Conservation (phyloP, 495 filamentous ascomycete genomes). For the Physcia stellaris region DNA sequence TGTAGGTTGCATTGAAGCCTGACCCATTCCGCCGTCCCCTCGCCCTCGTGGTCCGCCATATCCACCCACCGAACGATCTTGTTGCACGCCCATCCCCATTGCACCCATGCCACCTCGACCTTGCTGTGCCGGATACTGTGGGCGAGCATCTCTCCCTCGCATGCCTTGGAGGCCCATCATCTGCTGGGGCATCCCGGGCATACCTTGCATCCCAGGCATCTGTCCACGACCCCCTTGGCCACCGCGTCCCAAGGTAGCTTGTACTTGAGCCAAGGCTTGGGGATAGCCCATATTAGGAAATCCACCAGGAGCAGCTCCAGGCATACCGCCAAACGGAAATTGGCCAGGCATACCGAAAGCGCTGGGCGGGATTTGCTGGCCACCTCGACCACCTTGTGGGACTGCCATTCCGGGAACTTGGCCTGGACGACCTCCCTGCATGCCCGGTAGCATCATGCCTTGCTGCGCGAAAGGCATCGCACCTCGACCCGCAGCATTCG, state of each 20-base stretch:
- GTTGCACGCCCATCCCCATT: constrained; percentile 30
- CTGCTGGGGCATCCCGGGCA: constrained; percentile 48
- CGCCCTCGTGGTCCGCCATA: constrained; percentile 21
- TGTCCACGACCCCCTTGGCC: constrained; percentile 59
- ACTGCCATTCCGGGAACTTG: constrained; percentile 59
- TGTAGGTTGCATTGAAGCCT: constrained; percentile 21
- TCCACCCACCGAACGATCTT: constrained; percentile 36
- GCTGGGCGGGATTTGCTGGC: constrained; percentile 69
- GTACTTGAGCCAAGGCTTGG: constrained; percentile 45
- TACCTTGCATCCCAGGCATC: constrained; percentile 58
- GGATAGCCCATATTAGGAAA: constrained; percentile 42
- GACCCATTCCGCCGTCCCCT: constrained; percentile 18
- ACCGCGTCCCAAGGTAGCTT: constrained; percentile 46
- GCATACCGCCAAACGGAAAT: constrained; percentile 65
- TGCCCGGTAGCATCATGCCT: constrained; percentile 66
- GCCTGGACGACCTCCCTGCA: constrained; percentile 69
- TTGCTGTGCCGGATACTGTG: constrained; percentile 26
- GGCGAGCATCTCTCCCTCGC: constrained; percentile 53
- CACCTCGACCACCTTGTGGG: constrained; percentile 69
- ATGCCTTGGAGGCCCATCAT: constrained; percentile 54
- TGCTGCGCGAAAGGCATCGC: constrained; percentile 79
- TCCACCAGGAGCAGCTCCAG: constrained; percentile 44
- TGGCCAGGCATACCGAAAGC: constrained; percentile 63
- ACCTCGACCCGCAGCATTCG: constrained; percentile 51
- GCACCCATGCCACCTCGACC: constrained; percentile 31